Base-by-base conservation (phyloP, 345 rosid genomes). In the Orychophragmus violaceus region DNA sequence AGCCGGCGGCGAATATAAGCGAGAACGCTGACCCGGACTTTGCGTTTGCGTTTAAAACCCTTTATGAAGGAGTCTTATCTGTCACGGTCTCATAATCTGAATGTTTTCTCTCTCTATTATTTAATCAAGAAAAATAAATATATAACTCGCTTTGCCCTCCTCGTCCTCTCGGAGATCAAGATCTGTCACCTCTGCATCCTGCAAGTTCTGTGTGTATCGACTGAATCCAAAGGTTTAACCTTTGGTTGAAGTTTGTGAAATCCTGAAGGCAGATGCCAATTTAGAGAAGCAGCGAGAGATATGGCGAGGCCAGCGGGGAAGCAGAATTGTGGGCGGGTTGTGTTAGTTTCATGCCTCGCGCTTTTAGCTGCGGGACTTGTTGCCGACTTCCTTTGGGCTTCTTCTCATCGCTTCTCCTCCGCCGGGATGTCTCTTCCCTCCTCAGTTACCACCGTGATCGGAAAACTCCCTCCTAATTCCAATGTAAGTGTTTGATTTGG, bases 341-440 rank as follows among this genome's bases (percentile, higher is more conserved):
- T 82, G 64, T 78, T 82, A 56, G 30, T 79, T 58, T 66, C 68
- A 5, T 79, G 78, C 56, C 77, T 86, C 22, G 68, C 62, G 10
- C 61, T 87, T 45, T 29, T 93, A 35, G 87, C 86, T 19, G 62
- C 77, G 24, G 94, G 88, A 14, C 82, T 90, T 50, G 28, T 90
- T 36, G 87, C 85, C 4, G 87, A 88, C 77, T 85, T 83, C 62
- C 68, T 88, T n/a, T 88, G 99, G 96, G 96, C 90, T 57, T 85
- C 96, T 64, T 83, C 91, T 66, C 81, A 87, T 8, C 81, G 70
- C 17, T 82, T 84, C 78, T 65, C 83, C 56, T 64, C 84, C 55
- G 29, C 77, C 58, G 66, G 59, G 2, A 32, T 68, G 64, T 58
- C 78, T 32, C 54, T 76, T 62, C 55, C 55, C 49, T 54, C 74